These are phyloP conservation scores for Tremella fuciformis DNA, from an alignment of 768 basidiomycete genomes.

Conservation along the genomic window DNA sequence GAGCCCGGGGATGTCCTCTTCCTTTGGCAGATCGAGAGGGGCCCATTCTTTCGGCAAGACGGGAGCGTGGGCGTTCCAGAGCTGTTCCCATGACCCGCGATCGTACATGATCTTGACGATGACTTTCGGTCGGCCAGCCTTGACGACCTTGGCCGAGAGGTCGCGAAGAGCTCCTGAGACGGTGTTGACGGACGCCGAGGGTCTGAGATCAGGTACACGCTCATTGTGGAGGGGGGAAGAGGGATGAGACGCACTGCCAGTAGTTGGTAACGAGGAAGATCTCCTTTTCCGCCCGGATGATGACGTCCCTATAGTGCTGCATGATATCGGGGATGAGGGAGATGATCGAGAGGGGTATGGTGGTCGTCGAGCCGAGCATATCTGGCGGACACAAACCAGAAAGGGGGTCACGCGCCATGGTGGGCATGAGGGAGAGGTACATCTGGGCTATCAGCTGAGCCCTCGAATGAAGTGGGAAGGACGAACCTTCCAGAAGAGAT, in stretches of 20 bases:
- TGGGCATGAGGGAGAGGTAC: conserved; percentile 63
- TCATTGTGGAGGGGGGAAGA: neutral
- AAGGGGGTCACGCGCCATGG: conserved; percentile 60
- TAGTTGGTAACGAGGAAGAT: conserved; percentile 69
- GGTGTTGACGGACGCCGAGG: conserved; percentile 57
- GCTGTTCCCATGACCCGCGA: conserved; percentile 62
- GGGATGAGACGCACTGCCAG: conserved; percentile 51
- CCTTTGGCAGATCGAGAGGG: conserved; percentile 58
- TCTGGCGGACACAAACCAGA: conserved; percentile 63
- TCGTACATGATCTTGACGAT: conserved; percentile 71
- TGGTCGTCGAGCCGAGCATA: conserved; percentile 63
- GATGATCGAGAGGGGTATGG: conserved; percentile 63
- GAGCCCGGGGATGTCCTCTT: conserved; percentile 62
- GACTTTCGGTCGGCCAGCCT: conserved; percentile 55
- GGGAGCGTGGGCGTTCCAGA: conserved; percentile 56
- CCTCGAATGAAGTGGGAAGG: neutral
- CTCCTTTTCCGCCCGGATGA: conserved; percentile 63
- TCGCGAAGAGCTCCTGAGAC: conserved; percentile 60
- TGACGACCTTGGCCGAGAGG: conserved; percentile 57
- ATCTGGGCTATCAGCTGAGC: conserved; percentile 54
- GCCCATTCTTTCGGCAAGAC: conserved; percentile 58
- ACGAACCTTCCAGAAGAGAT: conserved; percentile 63
- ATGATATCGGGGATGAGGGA: conserved; percentile 71
- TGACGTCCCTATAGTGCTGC: conserved; percentile 65
- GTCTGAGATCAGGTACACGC: conserved; percentile 50